Base-by-base conservation (phyloP, 2,329 filamentous ascomycete species). In the Didymella segeticola region DNA sequence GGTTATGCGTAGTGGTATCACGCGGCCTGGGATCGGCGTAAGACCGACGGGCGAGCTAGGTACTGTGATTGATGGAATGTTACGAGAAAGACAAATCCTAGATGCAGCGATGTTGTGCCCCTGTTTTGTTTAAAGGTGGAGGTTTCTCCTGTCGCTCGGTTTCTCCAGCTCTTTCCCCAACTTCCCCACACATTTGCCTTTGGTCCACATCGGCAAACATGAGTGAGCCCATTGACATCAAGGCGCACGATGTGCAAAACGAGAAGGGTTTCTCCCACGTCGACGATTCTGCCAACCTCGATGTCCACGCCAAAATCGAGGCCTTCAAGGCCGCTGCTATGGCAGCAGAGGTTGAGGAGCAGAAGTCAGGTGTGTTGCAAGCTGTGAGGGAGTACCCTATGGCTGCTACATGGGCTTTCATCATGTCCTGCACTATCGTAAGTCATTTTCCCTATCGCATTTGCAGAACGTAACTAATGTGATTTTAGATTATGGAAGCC, bases 401-500 rank as follows among this genome's bases (percentile, higher is more conserved):
- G 73, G 82, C 82, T 60, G 77, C 76, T 14, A 78, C 78, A 57
- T 84, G 82, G 82, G 82, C 81, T 5, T 83, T 84, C 50, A 69
- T 83, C 68, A 80, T 85, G 70, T 84, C 79, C 41, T 83, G 68
- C 74, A 83, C 79, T 19, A 84, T 84, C 73, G 82, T 84, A 30
- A 68, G 70, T 23, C 49, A 12, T 34, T 39, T 48, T 23, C 30
- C 38, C n/a, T 22, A 42, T 67, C 38, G 56, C 59, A 48, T 5
- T 57, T 41, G 34, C 36, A 43, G 37, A 50, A 47, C 29, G 8
- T 30, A 25, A 46, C 60, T 67, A 62, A 68, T 34, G 26, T 17
- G 9, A 38, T 54, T 0, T 36, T 39, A 86, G 84, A 84, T 86
- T 62, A 87, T 87, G 85, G 85, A 87, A 68, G 82, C 84, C 4